phyloP scores from a whole-genome alignment of 306 rosid genomes.

The Cicer yamashitae region DNA sequence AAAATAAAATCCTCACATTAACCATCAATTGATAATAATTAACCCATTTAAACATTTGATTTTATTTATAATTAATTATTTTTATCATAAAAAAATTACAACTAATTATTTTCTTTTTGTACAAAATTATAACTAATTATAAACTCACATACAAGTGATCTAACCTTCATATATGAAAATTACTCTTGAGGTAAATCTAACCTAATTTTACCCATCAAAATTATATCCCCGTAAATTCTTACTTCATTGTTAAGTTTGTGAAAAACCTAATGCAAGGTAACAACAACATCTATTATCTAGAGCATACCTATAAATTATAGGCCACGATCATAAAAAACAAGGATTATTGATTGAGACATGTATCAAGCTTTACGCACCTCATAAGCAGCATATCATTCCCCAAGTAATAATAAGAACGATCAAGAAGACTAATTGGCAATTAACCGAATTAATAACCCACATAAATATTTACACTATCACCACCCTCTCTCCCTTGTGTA shows the following conservation, averaged over 20 bases:
- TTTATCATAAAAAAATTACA: too few species aligned
- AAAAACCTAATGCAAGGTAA: not conserved
- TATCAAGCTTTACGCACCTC: slow-evolving; percentile 33
- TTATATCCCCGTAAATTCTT: not conserved
- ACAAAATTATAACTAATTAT: too few species aligned
- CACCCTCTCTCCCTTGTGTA: slow-evolving; percentile 21
- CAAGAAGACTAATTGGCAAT: slow-evolving; percentile 34
- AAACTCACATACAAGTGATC: too few species aligned
- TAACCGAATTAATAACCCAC: slow-evolving; percentile 30
- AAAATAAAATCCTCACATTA: too few species aligned
- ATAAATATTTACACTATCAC: slow-evolving; percentile 40
- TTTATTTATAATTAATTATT: too few species aligned
- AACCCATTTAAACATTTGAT: too few species aligned
- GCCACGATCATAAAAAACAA: slow-evolving; percentile 21
- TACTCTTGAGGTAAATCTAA: too few species aligned
- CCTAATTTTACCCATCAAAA: too few species aligned
- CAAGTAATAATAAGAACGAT: not conserved
- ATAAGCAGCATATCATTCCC: not conserved
- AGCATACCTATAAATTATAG: not conserved
- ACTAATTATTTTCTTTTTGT: too few species aligned
- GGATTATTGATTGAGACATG: not conserved
- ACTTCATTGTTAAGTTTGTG: slow-evolving; percentile 4
- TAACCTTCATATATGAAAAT: too few species aligned
- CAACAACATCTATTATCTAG: not conserved
- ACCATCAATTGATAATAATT: too few species aligned